phyloP scores from a whole-genome alignment of 148 eudicot species.

The Drosera capensis region DNA sequence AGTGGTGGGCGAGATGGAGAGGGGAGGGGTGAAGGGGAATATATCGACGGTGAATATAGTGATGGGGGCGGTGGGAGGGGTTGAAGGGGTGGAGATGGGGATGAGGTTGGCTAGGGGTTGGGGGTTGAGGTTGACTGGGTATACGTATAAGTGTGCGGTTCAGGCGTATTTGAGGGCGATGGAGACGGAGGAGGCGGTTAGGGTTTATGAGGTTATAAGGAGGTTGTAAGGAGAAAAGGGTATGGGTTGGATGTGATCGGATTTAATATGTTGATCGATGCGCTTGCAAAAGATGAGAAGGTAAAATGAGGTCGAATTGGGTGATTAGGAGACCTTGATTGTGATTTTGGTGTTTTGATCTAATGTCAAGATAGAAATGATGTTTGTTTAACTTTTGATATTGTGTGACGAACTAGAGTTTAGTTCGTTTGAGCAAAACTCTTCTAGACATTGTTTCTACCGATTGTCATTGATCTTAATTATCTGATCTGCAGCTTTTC shows the following conservation, averaged over 20 bases:
- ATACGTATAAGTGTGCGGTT: constrained; percentile 59
- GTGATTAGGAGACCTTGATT: too few species aligned
- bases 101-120: constrained; percentile 52
- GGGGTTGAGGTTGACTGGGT: constrained; percentile 62
- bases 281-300: constrained; percentile 61
- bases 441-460: too few species aligned
- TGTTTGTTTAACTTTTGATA: too few species aligned
- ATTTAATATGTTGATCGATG: constrained; percentile 73
- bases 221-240: too few species aligned
- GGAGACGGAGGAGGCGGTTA: constrained; percentile 25
- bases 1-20: constrained; percentile 46
- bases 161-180: constrained; percentile 66
- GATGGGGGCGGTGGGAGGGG: constrained; percentile 58
- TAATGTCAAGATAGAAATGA: too few species aligned
- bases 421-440: too few species aligned
- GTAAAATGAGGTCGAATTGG: too few species aligned
- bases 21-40: constrained; percentile 32
- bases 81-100: constrained; percentile 40
- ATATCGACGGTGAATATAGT: constrained; percentile 73
- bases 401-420: too few species aligned
- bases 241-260: constrained; percentile 45
- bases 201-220: constrained; percentile 45
- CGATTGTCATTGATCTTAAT: constrained; percentile 14
- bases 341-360: too few species aligned
- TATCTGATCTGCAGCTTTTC: constrained; percentile 52